Evolutionary conservation across 2,329 filamentous ascomycete genomes (phyloP), one percentile per base, ranked within the genome.

Genomic region (Hymenoscyphus repandus): DNA sequence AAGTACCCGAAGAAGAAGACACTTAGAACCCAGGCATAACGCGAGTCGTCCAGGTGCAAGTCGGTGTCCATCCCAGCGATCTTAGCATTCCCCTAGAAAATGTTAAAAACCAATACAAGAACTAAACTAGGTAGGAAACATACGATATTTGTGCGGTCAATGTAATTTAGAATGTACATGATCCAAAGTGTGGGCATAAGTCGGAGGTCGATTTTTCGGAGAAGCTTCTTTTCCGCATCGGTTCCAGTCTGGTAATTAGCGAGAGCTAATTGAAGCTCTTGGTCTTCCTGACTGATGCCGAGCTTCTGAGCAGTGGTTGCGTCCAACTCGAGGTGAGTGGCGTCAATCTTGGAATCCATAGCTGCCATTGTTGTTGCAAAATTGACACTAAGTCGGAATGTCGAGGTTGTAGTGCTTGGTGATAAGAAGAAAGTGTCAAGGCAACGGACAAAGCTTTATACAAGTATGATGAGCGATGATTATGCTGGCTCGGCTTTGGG

Each of bases 141-240:
- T 44, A 59, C 57, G 30, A 81, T 68, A 54, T 80, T 80, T 52
- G 65, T 69, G 20, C 58, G 69, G 57, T 80, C 77, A 15, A 80
- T 67, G 58, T 77, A 80, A 62, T 78, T 79, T 50, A 80, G 68
- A 3, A 80, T 68, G 55, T 79, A 80, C 68, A 81, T 76, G 42
- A 78, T 50, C 40, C 76, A 69, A 1, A 82, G 66, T 47, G 74
- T 71, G 3, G 78, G 78, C 42, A 81, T 71, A 3, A 82, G 64
- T 34, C 71, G 72, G 2, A 70, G 22, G 56, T 82, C 78, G n/a
- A 81, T 70, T 55, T 79, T 80, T 15, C 74, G 68, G 27, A 79
- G 33, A 6, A 70, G 57, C 20, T 59, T 62, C 55, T 66, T 66
- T 52, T 60, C 61, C 15, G 53, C 60, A 11, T 62, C 53, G 9